These are phyloP conservation scores for Phytophthora pini DNA, from an alignment of 352 stramenopile genomes.

Conservation along the genomic window DNA sequence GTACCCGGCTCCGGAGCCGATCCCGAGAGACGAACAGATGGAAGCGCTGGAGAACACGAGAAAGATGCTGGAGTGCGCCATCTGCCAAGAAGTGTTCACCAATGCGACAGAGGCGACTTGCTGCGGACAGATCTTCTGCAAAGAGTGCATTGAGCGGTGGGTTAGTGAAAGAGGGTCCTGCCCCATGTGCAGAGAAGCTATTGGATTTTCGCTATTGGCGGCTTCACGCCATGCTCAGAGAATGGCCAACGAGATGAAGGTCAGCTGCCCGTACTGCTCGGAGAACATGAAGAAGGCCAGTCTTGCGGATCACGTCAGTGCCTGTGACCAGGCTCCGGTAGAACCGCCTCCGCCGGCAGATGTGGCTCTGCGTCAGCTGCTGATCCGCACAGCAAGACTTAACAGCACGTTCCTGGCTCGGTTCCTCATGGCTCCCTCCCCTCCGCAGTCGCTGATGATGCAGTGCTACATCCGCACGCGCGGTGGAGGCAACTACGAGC, in stretches of 20 bases:
- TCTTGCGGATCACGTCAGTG: conserved; percentile 65
- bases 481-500: conserved; percentile 82
- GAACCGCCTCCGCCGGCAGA: conserved; percentile 79
- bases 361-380: conserved; percentile 65
- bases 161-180: conserved; percentile 82
- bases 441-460: conserved; percentile 75
- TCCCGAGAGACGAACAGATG: conserved; percentile 79
- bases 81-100: conserved; percentile 86
- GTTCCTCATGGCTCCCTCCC: conserved; percentile 68
- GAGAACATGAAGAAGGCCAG: conserved; percentile 78
- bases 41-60: conserved; percentile 81
- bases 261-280: conserved; percentile 69
- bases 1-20: conserved; percentile 54
- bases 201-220: conserved; percentile 72
- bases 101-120: conserved; percentile 78
- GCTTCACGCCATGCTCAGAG: conserved; percentile 74
- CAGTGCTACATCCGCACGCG: conserved; percentile 90
- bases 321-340: conserved; percentile 72
- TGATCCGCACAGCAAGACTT: conserved; percentile 64
- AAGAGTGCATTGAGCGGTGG: conserved; percentile 82
- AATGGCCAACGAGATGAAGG: conserved; percentile 89
- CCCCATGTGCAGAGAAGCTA: conserved; percentile 82
- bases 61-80: conserved; percentile 89
- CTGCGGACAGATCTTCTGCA: conserved; percentile 88
- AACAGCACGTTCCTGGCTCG: conserved; percentile 58